Evolutionary conservation across 192 early-diverging fungal genomes (phyloP).

Genomic region (Phycomyces nitens): DNA sequence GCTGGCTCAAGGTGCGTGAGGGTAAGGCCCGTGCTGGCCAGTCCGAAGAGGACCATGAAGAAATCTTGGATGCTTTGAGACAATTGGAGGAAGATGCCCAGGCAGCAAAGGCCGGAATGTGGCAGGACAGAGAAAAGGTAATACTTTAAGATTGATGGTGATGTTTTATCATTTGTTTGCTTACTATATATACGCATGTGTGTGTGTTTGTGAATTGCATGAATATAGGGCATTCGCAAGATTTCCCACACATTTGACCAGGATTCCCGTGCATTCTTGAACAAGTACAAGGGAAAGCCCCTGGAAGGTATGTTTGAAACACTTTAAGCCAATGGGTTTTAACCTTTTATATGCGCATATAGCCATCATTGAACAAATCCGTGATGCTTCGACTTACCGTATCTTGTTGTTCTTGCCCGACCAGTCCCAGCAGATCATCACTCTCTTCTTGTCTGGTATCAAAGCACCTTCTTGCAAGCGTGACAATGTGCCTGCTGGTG

Average conservation of each 20-base stretch:
- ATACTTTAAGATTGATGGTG: neutral
- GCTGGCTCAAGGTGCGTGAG: slow-evolving; percentile 81
- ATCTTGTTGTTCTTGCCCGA: slow-evolving; percentile 65
- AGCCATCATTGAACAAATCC: slow-evolving; percentile 94
- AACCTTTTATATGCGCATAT: neutral
- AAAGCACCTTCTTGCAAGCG: slow-evolving; percentile 75
- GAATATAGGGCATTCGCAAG: slow-evolving; percentile 42
- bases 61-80: slow-evolving; percentile 44
- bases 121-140: slow-evolving; percentile 56
- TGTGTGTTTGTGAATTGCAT: neutral
- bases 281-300: slow-evolving; percentile 74
- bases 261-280: slow-evolving; percentile 71
- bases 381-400: slow-evolving; percentile 83
- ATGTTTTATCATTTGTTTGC: neutral
- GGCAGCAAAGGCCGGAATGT: slow-evolving; percentile 71
- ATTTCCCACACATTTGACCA: slow-evolving; percentile 55
- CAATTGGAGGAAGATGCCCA: slow-evolving; percentile 74
- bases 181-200: neutral
- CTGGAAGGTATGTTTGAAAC: slow-evolving; percentile 57
- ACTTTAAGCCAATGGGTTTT: no score
- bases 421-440: slow-evolving; percentile 66
- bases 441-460: slow-evolving; percentile 78
- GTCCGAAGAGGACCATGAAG: slow-evolving; percentile 33
- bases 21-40: slow-evolving; percentile 37
- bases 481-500: slow-evolving; percentile 67